These are phyloP conservation scores for Psilocybe cyanescens DNA, from an alignment of 768 basidiomycete species.

Conservation along the genomic window DNA sequence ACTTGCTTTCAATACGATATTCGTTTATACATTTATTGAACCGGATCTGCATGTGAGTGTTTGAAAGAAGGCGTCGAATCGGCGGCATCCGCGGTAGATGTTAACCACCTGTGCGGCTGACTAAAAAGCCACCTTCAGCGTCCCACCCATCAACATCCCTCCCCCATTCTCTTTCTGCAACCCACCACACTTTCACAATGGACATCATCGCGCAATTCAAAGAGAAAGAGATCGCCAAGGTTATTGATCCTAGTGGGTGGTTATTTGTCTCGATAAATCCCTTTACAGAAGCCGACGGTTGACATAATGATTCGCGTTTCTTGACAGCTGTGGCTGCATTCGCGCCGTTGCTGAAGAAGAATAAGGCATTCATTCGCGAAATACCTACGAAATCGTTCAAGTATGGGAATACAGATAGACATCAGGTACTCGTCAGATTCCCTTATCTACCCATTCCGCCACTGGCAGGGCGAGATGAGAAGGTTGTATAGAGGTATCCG, in stretches of 20 bases:
- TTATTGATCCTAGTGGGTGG: slow-evolving; percentile 30
- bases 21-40: neutral
- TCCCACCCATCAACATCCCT: neutral
- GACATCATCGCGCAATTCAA: slow-evolving; percentile 24
- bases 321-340: slow-evolving; percentile 51
- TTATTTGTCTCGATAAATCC: slow-evolving; percentile 14
- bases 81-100: neutral
- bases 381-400: slow-evolving; percentile 58
- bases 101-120: neutral
- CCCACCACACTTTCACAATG: slow-evolving; percentile 13
- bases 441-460: neutral
- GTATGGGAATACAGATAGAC: slow-evolving; percentile 56
- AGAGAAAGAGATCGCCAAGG: slow-evolving; percentile 22
- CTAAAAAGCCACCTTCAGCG: neutral
- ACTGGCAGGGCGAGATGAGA: neutral
- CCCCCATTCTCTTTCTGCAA: neutral
- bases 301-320: neutral
- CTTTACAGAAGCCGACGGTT: neutral
- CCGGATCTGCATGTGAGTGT: neutral
- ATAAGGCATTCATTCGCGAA: slow-evolving; percentile 46
- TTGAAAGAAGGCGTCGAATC: neutral
- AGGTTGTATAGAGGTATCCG: neutral
- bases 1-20: slow-evolving; percentile 2
- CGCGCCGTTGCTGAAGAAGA: slow-evolving; percentile 51
- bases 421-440: slow-evolving; percentile 37